These are phyloP conservation scores for Phytophthora syringae DNA, from an alignment of 352 stramenopile genomes.

Conservation along the genomic window DNA sequence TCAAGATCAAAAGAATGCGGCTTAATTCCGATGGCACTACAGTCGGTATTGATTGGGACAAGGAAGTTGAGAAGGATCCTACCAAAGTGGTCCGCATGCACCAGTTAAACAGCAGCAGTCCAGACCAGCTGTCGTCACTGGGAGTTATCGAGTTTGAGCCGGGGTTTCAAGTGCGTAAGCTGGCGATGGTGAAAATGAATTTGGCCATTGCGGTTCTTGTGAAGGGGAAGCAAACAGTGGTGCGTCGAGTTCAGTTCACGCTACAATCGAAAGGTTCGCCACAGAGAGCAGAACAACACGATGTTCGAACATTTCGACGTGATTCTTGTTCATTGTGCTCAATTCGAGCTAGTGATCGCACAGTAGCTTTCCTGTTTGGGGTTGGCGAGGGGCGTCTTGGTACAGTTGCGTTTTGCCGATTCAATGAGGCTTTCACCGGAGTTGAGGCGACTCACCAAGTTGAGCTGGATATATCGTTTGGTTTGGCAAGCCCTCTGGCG, in stretches of 20 bases:
- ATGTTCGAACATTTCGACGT: conserved; percentile 6
- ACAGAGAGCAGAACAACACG: not conserved
- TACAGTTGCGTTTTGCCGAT: conserved; percentile 25
- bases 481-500: conserved; percentile 9
- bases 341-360: conserved; percentile 21
- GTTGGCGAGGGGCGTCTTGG: not conserved
- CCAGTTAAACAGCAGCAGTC: not conserved
- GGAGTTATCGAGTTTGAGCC: conserved; percentile 27
- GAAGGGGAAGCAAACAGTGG: conserved; percentile 16
- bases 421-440: conserved; percentile 29
- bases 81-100: conserved; percentile 24
- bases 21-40: not conserved
- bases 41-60: conserved; percentile 12
- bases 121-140: conserved; percentile 1
- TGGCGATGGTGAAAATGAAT: conserved; percentile 19
- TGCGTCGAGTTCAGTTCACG: conserved; percentile 17
- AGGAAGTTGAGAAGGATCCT: conserved; percentile 28
- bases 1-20: conserved; percentile 8
- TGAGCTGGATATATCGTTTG: conserved; percentile 20
- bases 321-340: conserved; percentile 26
- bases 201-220: conserved; percentile 19
- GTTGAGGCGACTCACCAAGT: conserved; percentile 11
- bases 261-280: not conserved
- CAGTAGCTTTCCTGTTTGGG: conserved; percentile 23
- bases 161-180: conserved; percentile 8